Conservation (phyloP, 768 basidiomycete genomes). For the Podaxis carcinomalis region DNA sequence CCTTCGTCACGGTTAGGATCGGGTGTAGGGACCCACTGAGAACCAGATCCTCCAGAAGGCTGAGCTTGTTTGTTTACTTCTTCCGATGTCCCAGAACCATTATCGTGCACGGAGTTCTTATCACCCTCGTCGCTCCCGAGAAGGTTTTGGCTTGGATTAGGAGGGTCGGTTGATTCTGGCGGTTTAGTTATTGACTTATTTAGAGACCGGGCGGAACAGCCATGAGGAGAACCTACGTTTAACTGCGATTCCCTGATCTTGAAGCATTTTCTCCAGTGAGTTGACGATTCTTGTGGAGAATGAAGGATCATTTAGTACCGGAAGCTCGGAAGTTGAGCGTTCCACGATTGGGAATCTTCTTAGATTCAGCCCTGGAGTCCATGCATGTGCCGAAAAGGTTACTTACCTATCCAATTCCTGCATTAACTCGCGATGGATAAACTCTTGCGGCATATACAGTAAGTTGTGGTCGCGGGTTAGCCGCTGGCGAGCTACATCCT, state of each 20-base stretch:
- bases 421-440: conserved; percentile 56
- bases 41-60: background rate
- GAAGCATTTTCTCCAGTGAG: conserved; percentile 11
- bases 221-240: background rate
- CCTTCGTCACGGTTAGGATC: background rate
- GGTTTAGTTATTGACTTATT: background rate
- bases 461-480: conserved; percentile 51
- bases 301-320: conserved; percentile 6
- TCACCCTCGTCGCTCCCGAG: background rate
- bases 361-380: background rate
- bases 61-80: background rate
- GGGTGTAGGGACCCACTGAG: background rate
- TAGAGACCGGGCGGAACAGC: background rate
- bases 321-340: conserved; percentile 10
- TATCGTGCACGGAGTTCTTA: background rate
- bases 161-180: background rate
- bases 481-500: conserved; percentile 56
- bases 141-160: background rate
- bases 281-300: conserved; percentile 5
- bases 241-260: conserved; percentile 5
- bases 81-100: background rate
- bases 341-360: conserved; percentile 11
- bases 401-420: conserved; percentile 68
- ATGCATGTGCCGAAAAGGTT: background rate
- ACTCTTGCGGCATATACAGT: conserved; percentile 46